These are phyloP conservation scores for Nicotiana otophora DNA, from an alignment of 257 asterid species.

Conservation along the genomic window DNA sequence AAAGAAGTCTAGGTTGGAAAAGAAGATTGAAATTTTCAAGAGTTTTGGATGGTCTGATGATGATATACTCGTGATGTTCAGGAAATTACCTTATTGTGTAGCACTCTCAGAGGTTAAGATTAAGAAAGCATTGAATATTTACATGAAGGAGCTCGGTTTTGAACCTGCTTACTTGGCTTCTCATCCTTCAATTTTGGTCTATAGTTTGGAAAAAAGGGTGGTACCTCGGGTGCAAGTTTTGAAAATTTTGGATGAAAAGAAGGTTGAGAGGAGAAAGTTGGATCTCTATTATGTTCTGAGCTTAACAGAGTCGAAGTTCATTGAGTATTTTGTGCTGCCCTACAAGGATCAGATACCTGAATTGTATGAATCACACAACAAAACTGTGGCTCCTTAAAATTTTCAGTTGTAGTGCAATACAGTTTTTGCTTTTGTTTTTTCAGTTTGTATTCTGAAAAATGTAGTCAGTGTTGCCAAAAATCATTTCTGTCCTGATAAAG, in stretches of 20 bases:
- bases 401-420: not conserved
- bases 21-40: not conserved
- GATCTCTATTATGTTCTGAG: not conserved
- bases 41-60: constrained; percentile 1
- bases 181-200: not conserved
- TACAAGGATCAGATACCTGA: constrained; percentile 2
- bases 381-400: not conserved
- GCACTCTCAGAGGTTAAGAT: not conserved
- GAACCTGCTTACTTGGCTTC: not conserved
- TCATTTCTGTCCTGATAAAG: not conserved
- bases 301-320: not conserved
- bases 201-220: constrained; percentile 1
- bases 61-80: not conserved
- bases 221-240: not conserved
- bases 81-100: not conserved
- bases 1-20: not conserved
- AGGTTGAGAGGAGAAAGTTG: not conserved
- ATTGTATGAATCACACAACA: not conserved
- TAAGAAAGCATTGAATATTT: not conserved
- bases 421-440: not conserved
- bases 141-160: not conserved
- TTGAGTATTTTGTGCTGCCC: not conserved
- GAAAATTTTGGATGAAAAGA: not conserved
- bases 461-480: not conserved
- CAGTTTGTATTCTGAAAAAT: not conserved